Base-by-base conservation (phyloP, 345 rosid genomes). In the Brassica incana region DNA sequence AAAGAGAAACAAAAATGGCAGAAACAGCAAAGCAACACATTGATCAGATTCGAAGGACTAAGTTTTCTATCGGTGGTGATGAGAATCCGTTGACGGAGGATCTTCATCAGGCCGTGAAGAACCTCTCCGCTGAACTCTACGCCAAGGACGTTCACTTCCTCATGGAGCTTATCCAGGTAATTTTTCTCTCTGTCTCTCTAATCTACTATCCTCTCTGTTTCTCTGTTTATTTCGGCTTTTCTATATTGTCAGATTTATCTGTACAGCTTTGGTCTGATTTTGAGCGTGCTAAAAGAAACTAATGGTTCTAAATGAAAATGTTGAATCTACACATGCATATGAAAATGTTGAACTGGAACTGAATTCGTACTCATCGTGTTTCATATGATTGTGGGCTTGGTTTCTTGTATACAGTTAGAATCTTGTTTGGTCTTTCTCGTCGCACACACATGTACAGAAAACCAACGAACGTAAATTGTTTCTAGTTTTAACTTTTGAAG, bases 131-230 rank as follows among this genome's bases (percentile, higher is more conserved):
- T 61, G 94, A 91, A 25, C 93, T 91, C 16, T 91, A 91, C 65
- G 72, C 92, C 0, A 91, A 88, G 16, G 92, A 88, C 71, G 90
- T 87, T 4, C 95, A 90, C 73, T 87, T 89, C 54, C 88, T 91
- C 6, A 89, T 91, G 96, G 93, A 91, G 27, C 88, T 91, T 2
- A 87, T 91, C 8, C 93, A 90, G 90, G 95, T 81, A 40, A 18
- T 14, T 65, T 16, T 65, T 3, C 68, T 64, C 67, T 32, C 40
- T 64, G 0, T n/a, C 16, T 63, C 38, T 63, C 38, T 30, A 30
- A 29, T 63, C 10, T 9, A 62, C 38, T 32, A 32, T 8, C 10
- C 43, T 35, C 68, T 65, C 45, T 65, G 65, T 15, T n/a, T n/a
- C 43, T 65, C 45, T 65, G 45, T 2, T 7, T 61, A 10, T 25